A percentile compares a stretch with the other conserved stretches of the same genome.
phyloP scores from a whole-genome alignment of 2,329 filamentous ascomycete genomes.

The Lachnellula subtilissima region DNA sequence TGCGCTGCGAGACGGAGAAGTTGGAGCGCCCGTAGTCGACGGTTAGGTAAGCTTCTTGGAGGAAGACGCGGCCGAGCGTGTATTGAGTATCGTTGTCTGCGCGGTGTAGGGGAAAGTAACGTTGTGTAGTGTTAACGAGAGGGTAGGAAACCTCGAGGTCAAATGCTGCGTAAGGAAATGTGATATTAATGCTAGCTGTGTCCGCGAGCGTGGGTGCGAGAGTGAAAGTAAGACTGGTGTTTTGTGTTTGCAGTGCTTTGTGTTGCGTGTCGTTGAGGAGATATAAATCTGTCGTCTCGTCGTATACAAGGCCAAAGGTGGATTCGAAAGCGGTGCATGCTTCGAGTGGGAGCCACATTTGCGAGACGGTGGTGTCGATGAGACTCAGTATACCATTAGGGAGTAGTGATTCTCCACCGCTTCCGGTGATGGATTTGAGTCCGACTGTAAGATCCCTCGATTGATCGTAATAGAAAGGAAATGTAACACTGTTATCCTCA shows the following conservation, averaged over 20 bases:
- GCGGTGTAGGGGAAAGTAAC: slow-evolving; percentile 35
- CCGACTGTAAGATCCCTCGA: slow-evolving; percentile 35
- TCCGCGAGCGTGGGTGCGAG: slow-evolving; percentile 25
- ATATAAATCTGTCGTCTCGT: slow-evolving; percentile 32
- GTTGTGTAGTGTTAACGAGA: slow-evolving; percentile 17
- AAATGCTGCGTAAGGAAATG: slow-evolving; percentile 34
- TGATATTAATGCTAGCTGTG: slow-evolving; percentile 27
- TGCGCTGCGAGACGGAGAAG: slow-evolving; percentile 4
- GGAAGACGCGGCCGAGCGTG: slow-evolving; percentile 35
- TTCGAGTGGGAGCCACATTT: slow-evolving; percentile 34
- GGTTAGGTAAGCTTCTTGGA: slow-evolving; percentile 33
- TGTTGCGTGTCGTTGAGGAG: slow-evolving; percentile 25
- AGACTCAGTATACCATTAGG: slow-evolving; percentile 27
- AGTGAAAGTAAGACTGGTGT: slow-evolving; percentile 33
- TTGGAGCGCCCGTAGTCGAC: slow-evolving; percentile 5
- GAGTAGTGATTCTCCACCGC: slow-evolving; percentile 14
- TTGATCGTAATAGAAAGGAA: slow-evolving; percentile 35
- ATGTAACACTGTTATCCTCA: slow-evolving; percentile 32
- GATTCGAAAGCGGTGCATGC: slow-evolving; percentile 33
- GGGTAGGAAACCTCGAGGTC: slow-evolving; percentile 34
- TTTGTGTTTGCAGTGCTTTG: slow-evolving; percentile 19
- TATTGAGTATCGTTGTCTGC: slow-evolving; percentile 33
- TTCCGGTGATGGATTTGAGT: slow-evolving; percentile 32
- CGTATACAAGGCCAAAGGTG: slow-evolving; percentile 32
- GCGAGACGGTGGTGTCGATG: slow-evolving; percentile 37